Percentiles rank a stretch among this genome's conserved stretches.
Conservation (phyloP, 192 early-diverging fungal genomes). For the Jimgerdemannia lactiflua region DNA sequence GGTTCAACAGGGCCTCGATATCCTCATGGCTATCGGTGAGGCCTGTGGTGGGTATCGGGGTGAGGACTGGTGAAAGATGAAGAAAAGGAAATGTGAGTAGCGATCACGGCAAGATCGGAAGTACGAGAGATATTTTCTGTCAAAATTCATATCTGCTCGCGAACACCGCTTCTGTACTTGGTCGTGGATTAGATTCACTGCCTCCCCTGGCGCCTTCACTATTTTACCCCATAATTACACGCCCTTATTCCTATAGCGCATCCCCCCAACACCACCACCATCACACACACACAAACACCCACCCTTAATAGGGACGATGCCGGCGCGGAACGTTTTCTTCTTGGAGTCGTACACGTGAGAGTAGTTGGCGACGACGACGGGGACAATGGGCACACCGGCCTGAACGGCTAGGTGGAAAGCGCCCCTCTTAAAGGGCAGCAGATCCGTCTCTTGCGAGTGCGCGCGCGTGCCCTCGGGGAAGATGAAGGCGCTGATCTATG, state of each 20-base stretch:
- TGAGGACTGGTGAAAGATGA: conserved; percentile 27
- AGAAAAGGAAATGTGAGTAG: neutral
- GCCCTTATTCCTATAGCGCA: no score
- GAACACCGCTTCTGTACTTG: no score
- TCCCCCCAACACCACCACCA: no score
- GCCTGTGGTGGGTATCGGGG: conserved; percentile 45
- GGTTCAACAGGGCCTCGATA: conserved; percentile 43
- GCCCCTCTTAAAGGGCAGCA: conserved; percentile 96
- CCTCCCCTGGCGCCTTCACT: neutral
- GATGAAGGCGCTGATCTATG: conserved; percentile 71
- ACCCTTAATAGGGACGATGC: conserved; percentile 56
- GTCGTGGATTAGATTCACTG: neutral
- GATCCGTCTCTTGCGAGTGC: conserved; percentile 57
- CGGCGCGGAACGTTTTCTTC: conserved; percentile 44
- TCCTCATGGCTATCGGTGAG: conserved; percentile 32
- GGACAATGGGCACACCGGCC: conserved; percentile 81
- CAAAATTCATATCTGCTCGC: no score
- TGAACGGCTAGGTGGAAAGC: conserved; percentile 93
- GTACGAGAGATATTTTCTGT: no score
- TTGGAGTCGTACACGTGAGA: conserved; percentile 55
- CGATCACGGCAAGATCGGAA: neutral
- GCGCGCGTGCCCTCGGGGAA: conserved; percentile 93
- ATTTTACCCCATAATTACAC: neutral
- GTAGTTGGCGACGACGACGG: conserved; percentile 80
- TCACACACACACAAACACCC: neutral